phyloP scores from a whole-genome alignment of 768 basidiomycete species.

The Auriculariales sp. region DNA sequence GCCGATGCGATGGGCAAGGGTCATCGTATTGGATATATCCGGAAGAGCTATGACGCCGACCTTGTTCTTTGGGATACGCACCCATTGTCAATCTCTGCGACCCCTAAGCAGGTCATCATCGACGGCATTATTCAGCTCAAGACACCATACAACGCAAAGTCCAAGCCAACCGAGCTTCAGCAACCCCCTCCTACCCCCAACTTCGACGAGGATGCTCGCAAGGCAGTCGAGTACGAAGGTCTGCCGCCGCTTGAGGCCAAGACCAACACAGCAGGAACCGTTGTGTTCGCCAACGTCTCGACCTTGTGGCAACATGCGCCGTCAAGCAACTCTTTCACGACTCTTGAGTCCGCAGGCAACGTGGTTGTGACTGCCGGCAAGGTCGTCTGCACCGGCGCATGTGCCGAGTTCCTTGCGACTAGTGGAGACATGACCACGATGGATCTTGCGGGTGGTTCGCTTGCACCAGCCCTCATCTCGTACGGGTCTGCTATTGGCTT shows the following conservation, averaged over 20 bases:
- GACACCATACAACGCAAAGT: constrained; percentile 5
- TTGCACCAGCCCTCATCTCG: constrained; percentile 17
- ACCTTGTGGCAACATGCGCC: constrained; percentile 7
- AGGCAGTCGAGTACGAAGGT: constrained; percentile 18
- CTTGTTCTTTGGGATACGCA: constrained; percentile 17
- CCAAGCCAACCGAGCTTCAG: constrained; percentile 18
- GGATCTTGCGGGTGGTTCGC: constrained; percentile 19
- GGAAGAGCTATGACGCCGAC: constrained; percentile 8
- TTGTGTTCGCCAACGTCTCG: constrained; percentile 19
- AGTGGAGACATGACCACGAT: constrained; percentile 13
- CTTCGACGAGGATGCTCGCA: constrained; percentile 18
- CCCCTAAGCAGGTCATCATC: constrained; percentile 26
- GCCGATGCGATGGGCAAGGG: constrained; percentile 22
- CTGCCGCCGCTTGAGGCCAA: constrained; percentile 18
- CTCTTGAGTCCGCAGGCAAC: background rate
- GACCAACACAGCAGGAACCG: constrained; percentile 9
- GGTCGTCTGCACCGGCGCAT: constrained; percentile 17
- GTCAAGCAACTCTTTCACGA: constrained; percentile 1
- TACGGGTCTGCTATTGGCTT: constrained; percentile 22
- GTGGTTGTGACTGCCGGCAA: constrained; percentile 18
- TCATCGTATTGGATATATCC: constrained; percentile 23
- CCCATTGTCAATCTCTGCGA: constrained; percentile 24
- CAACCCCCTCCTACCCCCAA: constrained; percentile 14
- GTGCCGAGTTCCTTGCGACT: constrained; percentile 5
- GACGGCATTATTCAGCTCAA: constrained; percentile 24